Base-by-base conservation (phyloP, 352 stramenopile species). In the Peronospora belbahrii region DNA sequence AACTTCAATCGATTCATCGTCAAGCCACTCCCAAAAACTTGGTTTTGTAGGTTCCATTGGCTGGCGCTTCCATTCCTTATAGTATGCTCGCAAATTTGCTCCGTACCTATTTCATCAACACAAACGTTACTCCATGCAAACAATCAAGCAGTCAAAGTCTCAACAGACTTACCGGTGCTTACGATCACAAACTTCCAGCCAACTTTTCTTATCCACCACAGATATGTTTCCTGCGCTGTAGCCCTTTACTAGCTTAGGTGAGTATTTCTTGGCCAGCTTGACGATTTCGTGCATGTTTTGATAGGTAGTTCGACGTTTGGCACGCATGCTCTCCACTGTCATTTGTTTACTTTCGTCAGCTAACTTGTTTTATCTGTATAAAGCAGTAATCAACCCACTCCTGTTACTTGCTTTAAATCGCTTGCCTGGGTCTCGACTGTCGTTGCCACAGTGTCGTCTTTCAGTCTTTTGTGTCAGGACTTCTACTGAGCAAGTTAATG, bases 21-120 rank as follows among this genome's bases (percentile, higher is more conserved):
- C 78, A 8, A 95, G 69, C 83, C 83, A 96, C 43, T 88, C 79
- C 80, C 81, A 95, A 50, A 94, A 96, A 43, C 74, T 88, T 2
- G 75, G 73, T 23, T 83, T 86, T 13, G 69, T 77, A 14, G 61
- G 61, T 44, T 83, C 78, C 38, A 71, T 77, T 13, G 61, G 61
- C 59, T 73, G 85, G 38, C 74, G 73, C 60, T 97, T 96, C 92
- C 92, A 98, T 49, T 97, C 88, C 61, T 96, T 97, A 63, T 97
- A 98, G 62, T 98, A 98, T 33, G 94, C 76, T 44, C 95, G 70
- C 42, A 98, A 52, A 59, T 98, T 98, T 31, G 97, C 97, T n/a
- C 90, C 94, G 58, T 98, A 98, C 18, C 94, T 87, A 61, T 44
- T n/a, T n/a, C 32, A 46, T 13, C 28, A 24, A 40, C 19, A 40